A percentile compares a stretch with the other conserved stretches of the same genome.
Evolutionary conservation across 108 stramenopile genomes (phyloP).

Genomic region (Licmophora abbreviata): DNA sequence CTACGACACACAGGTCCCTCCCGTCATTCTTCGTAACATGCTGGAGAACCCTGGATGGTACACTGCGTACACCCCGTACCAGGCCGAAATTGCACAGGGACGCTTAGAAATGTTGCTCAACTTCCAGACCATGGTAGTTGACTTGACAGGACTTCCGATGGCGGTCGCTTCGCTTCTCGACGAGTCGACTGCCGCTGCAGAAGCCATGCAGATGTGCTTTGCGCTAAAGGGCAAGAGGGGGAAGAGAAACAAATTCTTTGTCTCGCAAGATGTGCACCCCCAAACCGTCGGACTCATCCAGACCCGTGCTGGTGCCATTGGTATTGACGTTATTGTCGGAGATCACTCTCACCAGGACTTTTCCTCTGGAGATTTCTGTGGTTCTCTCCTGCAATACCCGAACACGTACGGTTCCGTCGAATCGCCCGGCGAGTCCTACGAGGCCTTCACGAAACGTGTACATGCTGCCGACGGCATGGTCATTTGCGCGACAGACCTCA

Average conservation of each 20-base stretch:
- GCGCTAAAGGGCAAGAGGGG: slow-evolving; percentile 82
- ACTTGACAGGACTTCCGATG: slow-evolving; percentile 97
- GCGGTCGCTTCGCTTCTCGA: slow-evolving; percentile 93
- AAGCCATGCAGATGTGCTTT: slow-evolving; percentile 97
- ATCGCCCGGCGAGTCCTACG: slow-evolving; percentile 78
- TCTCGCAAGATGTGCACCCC: slow-evolving; percentile 89
- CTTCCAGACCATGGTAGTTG: slow-evolving; percentile 97
- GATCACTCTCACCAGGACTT: slow-evolving; percentile 70
- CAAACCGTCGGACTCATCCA: slow-evolving; percentile 92
- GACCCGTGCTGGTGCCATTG: slow-evolving; percentile 88
- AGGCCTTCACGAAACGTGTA: slow-evolving; percentile 64
- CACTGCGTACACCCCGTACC: slow-evolving; percentile 99
- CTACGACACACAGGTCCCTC: slow-evolving; percentile 92
- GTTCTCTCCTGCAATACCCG: slow-evolving; percentile 97
- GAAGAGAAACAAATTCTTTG: slow-evolving; percentile 91
- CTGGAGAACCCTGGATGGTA: slow-evolving; percentile 99
- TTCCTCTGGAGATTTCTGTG: slow-evolving; percentile 73
- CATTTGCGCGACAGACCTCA: slow-evolving; percentile 91
- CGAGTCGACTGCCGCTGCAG: slow-evolving; percentile 94
- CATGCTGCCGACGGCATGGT: slow-evolving; percentile 82
- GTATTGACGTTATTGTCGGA: slow-evolving; percentile 89
- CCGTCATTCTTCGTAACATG: slow-evolving; percentile 95
- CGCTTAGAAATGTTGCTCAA: slow-evolving; percentile 98
- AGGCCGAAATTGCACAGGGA: slow-evolving; percentile 99
- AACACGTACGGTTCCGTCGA: slow-evolving; percentile 91